phyloP scores from a whole-genome alignment of 495 filamentous ascomycete genomes.

The Penicillium dipodomyicola region DNA sequence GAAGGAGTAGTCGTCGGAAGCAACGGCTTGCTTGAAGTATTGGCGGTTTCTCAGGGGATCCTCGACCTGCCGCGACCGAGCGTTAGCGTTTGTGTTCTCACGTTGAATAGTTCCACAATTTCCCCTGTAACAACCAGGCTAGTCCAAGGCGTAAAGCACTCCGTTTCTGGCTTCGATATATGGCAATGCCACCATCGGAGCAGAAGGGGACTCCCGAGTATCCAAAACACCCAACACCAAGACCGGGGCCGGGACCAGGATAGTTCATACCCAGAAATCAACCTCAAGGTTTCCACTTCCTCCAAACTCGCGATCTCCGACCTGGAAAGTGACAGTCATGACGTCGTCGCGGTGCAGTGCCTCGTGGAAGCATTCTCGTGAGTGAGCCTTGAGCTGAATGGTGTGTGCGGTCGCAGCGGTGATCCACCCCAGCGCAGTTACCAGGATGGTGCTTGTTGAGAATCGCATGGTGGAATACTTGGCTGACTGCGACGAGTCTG shows the following conservation, averaged over 20 bases:
- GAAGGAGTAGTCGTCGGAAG: constrained; percentile 92
- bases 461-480: constrained; percentile 49
- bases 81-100: constrained; percentile 14
- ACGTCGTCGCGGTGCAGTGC: constrained; percentile 85
- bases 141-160: background rate
- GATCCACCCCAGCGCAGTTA: constrained; percentile 65
- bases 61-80: constrained; percentile 58
- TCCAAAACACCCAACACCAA: background rate
- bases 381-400: constrained; percentile 88
- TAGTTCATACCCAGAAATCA: constrained; percentile 86
- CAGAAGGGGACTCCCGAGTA: background rate
- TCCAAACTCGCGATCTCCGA: constrained; percentile 94
- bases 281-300: constrained; percentile 91
- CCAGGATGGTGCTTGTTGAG: constrained; percentile 50
- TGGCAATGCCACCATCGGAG: background rate
- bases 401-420: constrained; percentile 74
- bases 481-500: constrained; percentile 7
- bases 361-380: constrained; percentile 97
- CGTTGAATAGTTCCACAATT: background rate
- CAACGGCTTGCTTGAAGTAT: constrained; percentile 71
- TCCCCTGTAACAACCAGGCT: background rate
- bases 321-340: constrained; percentile 99
- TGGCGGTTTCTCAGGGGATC: constrained; percentile 73
- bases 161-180: background rate
- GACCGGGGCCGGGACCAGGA: background rate